Evolutionary conservation across 805 yeast species (phyloP).

Genomic region (Nakazawaea ernobii): DNA sequence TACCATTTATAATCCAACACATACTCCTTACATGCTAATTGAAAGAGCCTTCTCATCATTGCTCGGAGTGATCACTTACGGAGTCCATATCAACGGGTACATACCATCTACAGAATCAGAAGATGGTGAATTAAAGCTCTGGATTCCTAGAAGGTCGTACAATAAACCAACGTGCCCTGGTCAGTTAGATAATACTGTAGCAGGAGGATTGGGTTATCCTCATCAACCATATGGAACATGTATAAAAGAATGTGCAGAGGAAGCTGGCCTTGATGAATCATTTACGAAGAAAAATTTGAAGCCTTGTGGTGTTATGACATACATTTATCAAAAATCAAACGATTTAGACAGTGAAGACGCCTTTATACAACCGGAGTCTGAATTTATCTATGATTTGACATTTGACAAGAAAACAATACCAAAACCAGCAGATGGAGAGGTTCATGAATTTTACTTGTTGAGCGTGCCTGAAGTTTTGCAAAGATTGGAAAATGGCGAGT

Average conservation of each 20-base stretch:
- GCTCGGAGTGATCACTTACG: slow-evolving; percentile 85
- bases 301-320: slow-evolving; percentile 64
- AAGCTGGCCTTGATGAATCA: slow-evolving; percentile 66
- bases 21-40: slow-evolving; percentile 54
- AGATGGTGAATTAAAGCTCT: slow-evolving; percentile 44
- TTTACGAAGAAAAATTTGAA: slow-evolving; percentile 40
- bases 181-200: slow-evolving; percentile 88
- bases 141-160: slow-evolving; percentile 81
- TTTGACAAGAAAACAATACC: slow-evolving; percentile 46
- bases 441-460: slow-evolving; percentile 65
- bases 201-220: slow-evolving; percentile 91
- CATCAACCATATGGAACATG: slow-evolving; percentile 70
- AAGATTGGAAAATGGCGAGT: slow-evolving; percentile 50
- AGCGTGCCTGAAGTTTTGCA: slow-evolving; percentile 47
- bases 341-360: slow-evolving; percentile 35
- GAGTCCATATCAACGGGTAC: slow-evolving; percentile 84
- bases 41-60: slow-evolving; percentile 82
- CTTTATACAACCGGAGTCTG: slow-evolving; percentile 85
- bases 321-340: slow-evolving; percentile 42
- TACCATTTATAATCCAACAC: slow-evolving; percentile 54
- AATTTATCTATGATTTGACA: slow-evolving; percentile 68
- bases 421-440: slow-evolving; percentile 67
- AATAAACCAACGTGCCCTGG: slow-evolving; percentile 87
- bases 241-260: slow-evolving; percentile 83
- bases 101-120: slow-evolving; percentile 36